Base-by-base conservation (phyloP, 208 protist genomes). In the Acanthamoeba divionensis region DNA sequence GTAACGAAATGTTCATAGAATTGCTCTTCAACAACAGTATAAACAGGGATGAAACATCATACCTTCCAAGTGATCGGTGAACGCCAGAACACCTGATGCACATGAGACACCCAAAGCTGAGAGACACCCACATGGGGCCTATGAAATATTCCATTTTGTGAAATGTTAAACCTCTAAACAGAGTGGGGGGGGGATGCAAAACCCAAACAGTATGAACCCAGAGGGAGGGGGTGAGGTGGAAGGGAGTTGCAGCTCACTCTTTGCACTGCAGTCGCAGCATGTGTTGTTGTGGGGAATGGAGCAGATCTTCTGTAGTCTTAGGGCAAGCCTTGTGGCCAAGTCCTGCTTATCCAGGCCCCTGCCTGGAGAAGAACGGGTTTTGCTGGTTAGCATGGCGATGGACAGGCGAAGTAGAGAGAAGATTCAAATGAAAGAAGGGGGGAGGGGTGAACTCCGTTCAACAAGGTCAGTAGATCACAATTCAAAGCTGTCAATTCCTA, bases 71-170 rank as follows among this genome's bases (percentile, higher is more conserved):
- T 3, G n/a, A 83, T 54, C 73, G 2, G 73, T 83, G 73, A 9
- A 83, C 73, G 1, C 73, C 73, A 1, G 73, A 83, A 15, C 73
- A 83, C 2, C 73, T 47, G 10, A 83, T 83, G 50, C 73, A 83
- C 24, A 83, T 65, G 41, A 83, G 41, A 54, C 38, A 83, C 2
- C 73, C 73, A 15, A 83, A 83, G 0, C 50, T 62, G 24, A 83
- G 73, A 21, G 73, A 83, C 0, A 54, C 73, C 73, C 73, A 83
- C 48, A 65, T 47, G 0, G 73, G 73, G 15, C 63, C 73, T 83
- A 29, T 57, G 2, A n/a, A 57, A 18, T 24, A 5, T 5, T 48
- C 7, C n/a, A 47, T 65, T 13, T 13, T 65, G 4, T 29, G 63
- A n/a, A 0, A 31, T 0, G 31, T 1, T 15, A 79, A 52, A 24